Percentiles rank a stretch among this genome's conserved stretches.
These are phyloP conservation scores for Trichoderma lentiforme DNA, from an alignment of 2,329 filamentous ascomycete genomes.

Conservation along the genomic window DNA sequence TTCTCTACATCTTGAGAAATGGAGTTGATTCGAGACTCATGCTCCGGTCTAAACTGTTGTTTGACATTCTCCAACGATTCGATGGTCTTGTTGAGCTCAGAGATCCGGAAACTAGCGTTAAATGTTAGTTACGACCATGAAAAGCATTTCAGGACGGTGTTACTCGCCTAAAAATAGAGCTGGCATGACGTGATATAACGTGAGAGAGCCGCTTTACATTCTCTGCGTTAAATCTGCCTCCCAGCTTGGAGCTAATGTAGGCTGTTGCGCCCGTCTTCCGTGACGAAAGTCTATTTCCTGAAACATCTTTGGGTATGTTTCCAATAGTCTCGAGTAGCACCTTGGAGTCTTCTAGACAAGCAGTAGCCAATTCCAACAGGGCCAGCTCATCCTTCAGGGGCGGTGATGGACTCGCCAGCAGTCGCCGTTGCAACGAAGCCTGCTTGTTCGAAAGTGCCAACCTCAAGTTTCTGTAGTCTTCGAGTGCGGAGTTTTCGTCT, in stretches of 20 bases:
- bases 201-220: background rate
- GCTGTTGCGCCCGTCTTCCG: background rate
- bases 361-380: background rate
- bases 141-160: background rate
- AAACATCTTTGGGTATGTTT: background rate
- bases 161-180: background rate
- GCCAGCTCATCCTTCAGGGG: background rate
- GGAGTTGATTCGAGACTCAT: background rate
- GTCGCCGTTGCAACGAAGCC: background rate
- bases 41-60: background rate
- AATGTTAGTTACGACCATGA: rapidly evolving
- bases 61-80: background rate
- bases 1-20: background rate
- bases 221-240: background rate
- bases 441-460: background rate
- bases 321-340: background rate
- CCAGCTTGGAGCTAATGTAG: no score
- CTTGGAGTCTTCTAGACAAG: background rate
- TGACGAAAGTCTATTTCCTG: background rate
- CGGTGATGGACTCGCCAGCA: background rate
- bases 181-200: background rate
- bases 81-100: background rate
- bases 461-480: background rate
- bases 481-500: background rate
- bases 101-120: background rate